Evolutionary conservation across 768 basidiomycete genomes (phyloP).

Genomic region (Tricholomella constricta): DNA sequence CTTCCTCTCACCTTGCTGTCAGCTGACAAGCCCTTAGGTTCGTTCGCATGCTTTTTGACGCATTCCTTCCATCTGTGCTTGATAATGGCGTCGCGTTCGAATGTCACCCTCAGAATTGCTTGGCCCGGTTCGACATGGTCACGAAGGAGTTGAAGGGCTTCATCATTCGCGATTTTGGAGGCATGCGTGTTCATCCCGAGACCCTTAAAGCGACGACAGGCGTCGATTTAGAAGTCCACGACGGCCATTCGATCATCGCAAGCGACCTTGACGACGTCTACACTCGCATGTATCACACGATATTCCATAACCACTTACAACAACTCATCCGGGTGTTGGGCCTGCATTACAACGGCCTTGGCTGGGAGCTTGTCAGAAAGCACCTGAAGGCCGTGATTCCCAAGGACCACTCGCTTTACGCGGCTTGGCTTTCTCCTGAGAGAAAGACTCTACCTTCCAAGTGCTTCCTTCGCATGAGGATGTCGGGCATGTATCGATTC

Average conservation of each 20-base stretch:
- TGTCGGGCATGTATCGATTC: constrained; percentile 56
- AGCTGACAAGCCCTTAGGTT: constrained; percentile 34
- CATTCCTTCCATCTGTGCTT: constrained; percentile 56
- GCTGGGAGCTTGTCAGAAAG: constrained; percentile 52
- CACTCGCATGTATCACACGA: constrained; percentile 57
- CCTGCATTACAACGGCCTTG: constrained; percentile 56
- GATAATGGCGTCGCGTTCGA: constrained; percentile 61
- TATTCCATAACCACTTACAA: constrained; percentile 62
- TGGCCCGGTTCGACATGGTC: constrained; percentile 51
- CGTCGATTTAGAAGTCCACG: constrained; percentile 47
- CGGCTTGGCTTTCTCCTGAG: constrained; percentile 52
- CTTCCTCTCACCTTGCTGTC: not conserved
- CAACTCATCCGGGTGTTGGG: constrained; percentile 59
- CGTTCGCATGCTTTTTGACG: constrained; percentile 50
- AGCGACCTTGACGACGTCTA: constrained; percentile 56
- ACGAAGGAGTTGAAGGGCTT: constrained; percentile 55
- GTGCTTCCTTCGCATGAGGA: constrained; percentile 60
- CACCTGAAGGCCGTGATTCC: constrained; percentile 48
- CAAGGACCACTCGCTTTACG: constrained; percentile 44
- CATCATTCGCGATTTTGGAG: constrained; percentile 60
- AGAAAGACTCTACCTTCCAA: constrained; percentile 52
- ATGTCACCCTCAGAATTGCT: constrained; percentile 61
- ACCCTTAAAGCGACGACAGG: constrained; percentile 53
- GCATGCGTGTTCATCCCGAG: constrained; percentile 52
- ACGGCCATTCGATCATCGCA: constrained; percentile 53